Base-by-base conservation (phyloP, 2,329 filamentous ascomycete genomes). In the Orbilia quercus region DNA sequence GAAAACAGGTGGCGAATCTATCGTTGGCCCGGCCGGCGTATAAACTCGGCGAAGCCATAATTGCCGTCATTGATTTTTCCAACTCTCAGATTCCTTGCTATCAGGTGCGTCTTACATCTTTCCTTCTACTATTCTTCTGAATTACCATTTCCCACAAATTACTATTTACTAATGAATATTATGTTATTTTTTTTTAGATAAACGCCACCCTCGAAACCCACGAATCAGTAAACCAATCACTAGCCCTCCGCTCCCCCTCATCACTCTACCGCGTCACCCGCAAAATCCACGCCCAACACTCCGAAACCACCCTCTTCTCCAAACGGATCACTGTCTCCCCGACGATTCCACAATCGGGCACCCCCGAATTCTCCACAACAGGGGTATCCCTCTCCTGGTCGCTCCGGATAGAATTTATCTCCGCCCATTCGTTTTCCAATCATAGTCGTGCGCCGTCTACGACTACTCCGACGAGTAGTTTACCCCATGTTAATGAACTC, bases 281-380 rank as follows among this genome's bases (percentile, higher is more conserved):
- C 14, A 92, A 91, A 77, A 86, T 93, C 1, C 88, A 96, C 80
- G 90, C 89, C 0, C 88, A 88, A 9, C 87, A 88, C 28, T 91
- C 91, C 22, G 92, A 96, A 80, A 92, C 91, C 31, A 90, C 91
- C 0, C 84, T 98, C 2, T 97, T 90, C 79, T 88, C 92, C 1
- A 86, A 90, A 6, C 86, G 92, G 54, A 84, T 94, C 20, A 87
- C 91, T 5, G 97, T 98, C 78, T 89, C 85, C 7, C 90, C 92
- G 0, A 90, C 91, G 0, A 92, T 99, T 53, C 95, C 95, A 0
- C 85, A 90, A 16, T 85, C 85, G 12, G 92, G 91, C 0, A 96
- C 93, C 0, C 95, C 95, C 0, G 92, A 95, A 75, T 96, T 99
- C 76, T 86, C 96, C 50, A 99, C 95, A 0, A 96, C 88, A 74